phyloP scores from a whole-genome alignment of 2,329 filamentous ascomycete genomes.

The Calcarisporium arbuscula region DNA sequence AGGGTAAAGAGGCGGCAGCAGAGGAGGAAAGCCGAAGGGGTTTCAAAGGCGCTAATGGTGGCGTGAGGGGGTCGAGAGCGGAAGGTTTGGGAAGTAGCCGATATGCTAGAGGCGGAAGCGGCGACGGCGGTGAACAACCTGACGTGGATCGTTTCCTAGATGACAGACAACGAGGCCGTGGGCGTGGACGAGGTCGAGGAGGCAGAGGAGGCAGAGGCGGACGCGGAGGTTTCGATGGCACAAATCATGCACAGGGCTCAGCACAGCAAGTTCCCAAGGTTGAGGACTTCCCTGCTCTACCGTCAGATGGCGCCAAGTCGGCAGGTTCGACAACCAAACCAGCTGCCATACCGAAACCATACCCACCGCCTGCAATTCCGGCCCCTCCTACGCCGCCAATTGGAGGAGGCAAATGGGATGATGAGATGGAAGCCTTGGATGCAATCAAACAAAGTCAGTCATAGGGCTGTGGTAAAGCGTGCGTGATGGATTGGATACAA shows the following conservation, averaged over 20 bases:
- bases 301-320: constrained; percentile 17
- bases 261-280: constrained; percentile 19
- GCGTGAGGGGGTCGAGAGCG: constrained; percentile 30
- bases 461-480: too few relatives aligned
- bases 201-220: constrained; percentile 27
- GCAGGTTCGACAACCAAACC: constrained; percentile 9
- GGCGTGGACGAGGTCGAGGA: constrained; percentile 25
- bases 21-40: constrained; percentile 33
- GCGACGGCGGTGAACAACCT: constrained; percentile 22
- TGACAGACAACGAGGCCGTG: constrained; percentile 25
- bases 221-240: constrained; percentile 18
- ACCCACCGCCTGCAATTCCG: constrained; percentile 9
- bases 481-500: too few relatives aligned
- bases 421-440: constrained; percentile 50
- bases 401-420: constrained; percentile 44
- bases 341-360: constrained; percentile 20
- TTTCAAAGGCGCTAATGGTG: constrained; percentile 38
- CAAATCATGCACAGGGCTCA: constrained; percentile 4
- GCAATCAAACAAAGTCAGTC: constrained; percentile 21
- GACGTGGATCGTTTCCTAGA: constrained; percentile 31
- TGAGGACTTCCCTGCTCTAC: constrained; percentile 31
- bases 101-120: constrained; percentile 35
- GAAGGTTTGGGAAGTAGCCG: constrained; percentile 33
- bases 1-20: constrained; percentile 43
- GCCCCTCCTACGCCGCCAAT: constrained; percentile 22